Evolutionary conservation across 2,329 filamentous ascomycete genomes (phyloP).

Genomic region (Fusarium irregulare): DNA sequence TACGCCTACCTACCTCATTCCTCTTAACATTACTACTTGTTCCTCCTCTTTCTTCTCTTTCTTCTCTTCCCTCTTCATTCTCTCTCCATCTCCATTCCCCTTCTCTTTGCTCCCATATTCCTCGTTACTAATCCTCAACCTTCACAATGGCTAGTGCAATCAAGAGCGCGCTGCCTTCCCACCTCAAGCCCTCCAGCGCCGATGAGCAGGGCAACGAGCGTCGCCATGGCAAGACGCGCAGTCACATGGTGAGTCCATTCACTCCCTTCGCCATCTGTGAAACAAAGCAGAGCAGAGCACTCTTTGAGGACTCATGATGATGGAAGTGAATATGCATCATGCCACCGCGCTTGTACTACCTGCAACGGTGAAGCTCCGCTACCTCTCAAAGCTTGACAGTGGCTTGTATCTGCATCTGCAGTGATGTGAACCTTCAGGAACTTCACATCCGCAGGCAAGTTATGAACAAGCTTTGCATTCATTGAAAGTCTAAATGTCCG

Average conservation of each 20-base stretch:
- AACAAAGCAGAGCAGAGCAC: not conserved
- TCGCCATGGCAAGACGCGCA: constrained; percentile 85
- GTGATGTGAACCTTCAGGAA: not conserved
- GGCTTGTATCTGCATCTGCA: not conserved
- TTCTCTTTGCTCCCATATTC: constrained; percentile 8
- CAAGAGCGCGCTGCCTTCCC: constrained; percentile 83
- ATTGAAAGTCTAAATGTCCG: not conserved
- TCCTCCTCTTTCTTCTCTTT: constrained; percentile 7
- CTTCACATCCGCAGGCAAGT: not conserved
- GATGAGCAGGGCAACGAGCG: constrained; percentile 64
- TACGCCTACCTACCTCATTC: constrained; percentile 35
- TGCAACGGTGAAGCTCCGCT: constrained; percentile 3
- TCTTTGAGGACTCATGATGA: not conserved
- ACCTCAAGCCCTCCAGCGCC: constrained; percentile 75
- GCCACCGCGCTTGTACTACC: not conserved
- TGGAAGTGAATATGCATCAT: not conserved
- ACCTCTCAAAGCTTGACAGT: not conserved
- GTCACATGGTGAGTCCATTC: constrained; percentile 77
- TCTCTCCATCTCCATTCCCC: not conserved
- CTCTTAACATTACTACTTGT: constrained; percentile 31
- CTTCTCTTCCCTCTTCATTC: constrained; percentile 11
- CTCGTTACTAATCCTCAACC: constrained; percentile 23
- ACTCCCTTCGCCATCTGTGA: not conserved
- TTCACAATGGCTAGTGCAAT: constrained; percentile 74
- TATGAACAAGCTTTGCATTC: not conserved